Conservation (phyloP, 1,139 yeast genomes). For the Sugiyamaella castrensis region DNA sequence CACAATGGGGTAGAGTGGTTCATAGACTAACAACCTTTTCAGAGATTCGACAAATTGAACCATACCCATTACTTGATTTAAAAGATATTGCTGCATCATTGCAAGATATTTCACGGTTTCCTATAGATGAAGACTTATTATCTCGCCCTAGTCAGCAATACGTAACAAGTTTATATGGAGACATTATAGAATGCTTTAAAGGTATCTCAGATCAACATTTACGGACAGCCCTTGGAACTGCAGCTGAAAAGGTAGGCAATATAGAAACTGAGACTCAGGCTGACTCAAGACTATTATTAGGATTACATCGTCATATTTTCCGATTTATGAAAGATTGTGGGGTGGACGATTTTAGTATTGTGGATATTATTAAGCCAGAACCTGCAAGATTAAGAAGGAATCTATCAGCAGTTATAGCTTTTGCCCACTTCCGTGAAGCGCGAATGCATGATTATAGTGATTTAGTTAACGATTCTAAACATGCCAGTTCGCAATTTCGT, state of each 20-base stretch:
- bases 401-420: constrained; percentile 80
- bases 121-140: constrained; percentile 42
- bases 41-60: constrained; percentile 26
- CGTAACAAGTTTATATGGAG: constrained; percentile 61
- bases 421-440: constrained; percentile 79
- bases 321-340: constrained; percentile 72
- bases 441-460: constrained; percentile 67
- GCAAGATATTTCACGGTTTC: constrained; percentile 38
- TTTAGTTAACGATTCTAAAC: constrained; percentile 44
- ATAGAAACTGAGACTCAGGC: constrained; percentile 32
- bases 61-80: constrained; percentile 65
- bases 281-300: constrained; percentile 44
- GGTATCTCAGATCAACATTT: constrained; percentile 54
- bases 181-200: constrained; percentile 66
- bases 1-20: too few species aligned
- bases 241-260: constrained; percentile 34
- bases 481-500: constrained; percentile 38
- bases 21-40: neutral
- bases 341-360: constrained; percentile 67
- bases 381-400: constrained; percentile 59
- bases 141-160: constrained; percentile 64
- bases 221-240: constrained; percentile 34
- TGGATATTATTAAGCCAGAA: constrained; percentile 73
- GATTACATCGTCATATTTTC: constrained; percentile 57
- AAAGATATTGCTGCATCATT: constrained; percentile 62